Evolutionary conservation across 1,139 yeast genomes (phyloP), one percentile per base, ranked within the genome.

Genomic region (Lodderomyces pseudojiufengensis): DNA sequence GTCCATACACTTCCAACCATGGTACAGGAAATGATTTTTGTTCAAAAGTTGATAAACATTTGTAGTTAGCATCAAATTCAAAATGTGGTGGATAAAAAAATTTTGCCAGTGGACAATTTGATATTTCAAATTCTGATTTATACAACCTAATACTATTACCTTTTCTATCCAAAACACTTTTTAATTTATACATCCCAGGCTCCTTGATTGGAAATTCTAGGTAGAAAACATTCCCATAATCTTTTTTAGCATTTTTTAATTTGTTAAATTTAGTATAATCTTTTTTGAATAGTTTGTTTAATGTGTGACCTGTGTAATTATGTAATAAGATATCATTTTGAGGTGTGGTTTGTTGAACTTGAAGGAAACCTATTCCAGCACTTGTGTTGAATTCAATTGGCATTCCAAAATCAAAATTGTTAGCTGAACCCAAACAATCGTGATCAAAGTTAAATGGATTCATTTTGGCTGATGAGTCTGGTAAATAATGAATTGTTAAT

Each of bases 351-450:
- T 76, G 76, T 44, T 78, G 73, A 28, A 90, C 55, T 52, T 85
- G 92, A 31, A 92, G 60, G 38, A 61, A 68, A 1, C 81, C 82
- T 3, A 95, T 73, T 31, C 80, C 84, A 3, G 80, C 73, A 3
- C 96, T 80, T 12, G 96, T 81, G 50, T 92, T 90, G 49, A 88
- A 75, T 46, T 84, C 79, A 14, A 92, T 68, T 4, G 97, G 97
- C 45, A 90, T 70, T 23, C 69, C 57, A 20, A 68, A 43, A 1
- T 49, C 37, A 12, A 45, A 34, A 27, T 42, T 44, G 3, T 47
- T 42, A 1, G 42, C 49, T 2, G 43, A 33, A 32, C 78, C 78
- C 32, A 87, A 55, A 57, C 97, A 90, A 41, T 70, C 72, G 10
- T 52, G 50, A 20, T 77, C 71, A 27, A 73, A 76, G 31, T 72